phyloP scores from a whole-genome alignment of 2,329 filamentous ascomycete species.

The Pyrenophora graminea region DNA sequence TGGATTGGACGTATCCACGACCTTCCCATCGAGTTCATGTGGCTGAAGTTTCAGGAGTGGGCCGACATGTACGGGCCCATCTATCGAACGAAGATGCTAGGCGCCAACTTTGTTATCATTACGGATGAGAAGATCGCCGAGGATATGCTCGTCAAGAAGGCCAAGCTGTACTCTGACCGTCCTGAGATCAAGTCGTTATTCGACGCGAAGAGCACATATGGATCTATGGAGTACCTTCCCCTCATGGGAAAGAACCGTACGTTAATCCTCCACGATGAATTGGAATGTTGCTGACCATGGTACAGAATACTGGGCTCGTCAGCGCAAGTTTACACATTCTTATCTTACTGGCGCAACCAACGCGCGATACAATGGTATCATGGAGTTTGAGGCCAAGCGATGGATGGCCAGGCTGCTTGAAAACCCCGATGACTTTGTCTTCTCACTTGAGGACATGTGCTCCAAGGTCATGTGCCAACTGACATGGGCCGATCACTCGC shows the following conservation, averaged over 20 bases:
- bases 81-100: constrained; percentile 45
- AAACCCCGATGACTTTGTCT: constrained; percentile 57
- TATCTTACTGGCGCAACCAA: constrained; percentile 55
- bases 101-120: constrained; percentile 54
- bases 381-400: constrained; percentile 60
- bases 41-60: constrained; percentile 57
- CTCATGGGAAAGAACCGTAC: constrained; percentile 61
- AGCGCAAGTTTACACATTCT: constrained; percentile 58
- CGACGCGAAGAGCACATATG: constrained; percentile 59
- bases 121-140: constrained; percentile 59
- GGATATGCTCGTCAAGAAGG: constrained; percentile 58
- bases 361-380: constrained; percentile 51
- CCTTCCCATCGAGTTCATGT: constrained; percentile 48
- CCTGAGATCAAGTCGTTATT: constrained; percentile 57
- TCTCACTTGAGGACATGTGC: constrained; percentile 60
- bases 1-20: constrained; percentile 45
- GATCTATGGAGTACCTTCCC: constrained; percentile 61
- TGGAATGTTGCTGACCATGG: constrained; percentile 13
- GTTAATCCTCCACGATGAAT: constrained; percentile 17
- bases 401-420: constrained; percentile 56
- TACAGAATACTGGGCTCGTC: constrained; percentile 60
- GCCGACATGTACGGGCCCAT: constrained; percentile 42
- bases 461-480: constrained; percentile 62
- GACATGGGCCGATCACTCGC: constrained; percentile 58
- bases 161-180: constrained; percentile 58